Conservation (phyloP, 441 rosid species). For the Heliophila coronopifolia region DNA sequence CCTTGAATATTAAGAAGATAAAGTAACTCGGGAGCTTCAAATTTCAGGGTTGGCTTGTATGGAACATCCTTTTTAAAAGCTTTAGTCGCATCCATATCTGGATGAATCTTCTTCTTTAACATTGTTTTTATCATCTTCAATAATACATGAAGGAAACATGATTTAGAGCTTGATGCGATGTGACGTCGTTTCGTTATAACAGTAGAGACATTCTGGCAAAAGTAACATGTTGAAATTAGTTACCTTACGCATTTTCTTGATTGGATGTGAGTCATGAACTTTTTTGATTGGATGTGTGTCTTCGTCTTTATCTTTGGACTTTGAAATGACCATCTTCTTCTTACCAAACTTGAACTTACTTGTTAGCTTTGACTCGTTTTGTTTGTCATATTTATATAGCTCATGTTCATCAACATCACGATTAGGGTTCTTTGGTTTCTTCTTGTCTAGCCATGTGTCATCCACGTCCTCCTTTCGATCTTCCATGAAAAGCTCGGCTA, state of each 20-base stretch:
- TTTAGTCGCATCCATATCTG: conserved; percentile 51
- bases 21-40: conserved; percentile 35
- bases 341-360: conserved; percentile 44
- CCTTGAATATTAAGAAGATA: conserved; percentile 50
- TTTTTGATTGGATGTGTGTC: too few relatives aligned
- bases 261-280: conserved; percentile 44
- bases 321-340: conserved; percentile 58
- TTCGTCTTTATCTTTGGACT: conserved; percentile 41
- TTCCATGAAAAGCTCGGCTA: conserved; percentile 73
- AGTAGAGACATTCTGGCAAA: conserved; percentile 15
- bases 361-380: conserved; percentile 30
- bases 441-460: neutral
- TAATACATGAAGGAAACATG: neutral
- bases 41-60: conserved; percentile 25
- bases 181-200: neutral
- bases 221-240: conserved; percentile 15
- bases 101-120: conserved; percentile 85
- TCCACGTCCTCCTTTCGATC: conserved; percentile 36
- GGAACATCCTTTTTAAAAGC: conserved; percentile 24
- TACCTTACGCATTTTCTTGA: conserved; percentile 61
- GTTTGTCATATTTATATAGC: conserved; percentile 14
- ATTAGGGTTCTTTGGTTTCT: conserved; percentile 23
- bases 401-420: conserved; percentile 13
- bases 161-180: neutral
- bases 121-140: conserved; percentile 69